Base-by-base conservation (phyloP, 2,329 filamentous ascomycete genomes). In the Penicillium sp. region DNA sequence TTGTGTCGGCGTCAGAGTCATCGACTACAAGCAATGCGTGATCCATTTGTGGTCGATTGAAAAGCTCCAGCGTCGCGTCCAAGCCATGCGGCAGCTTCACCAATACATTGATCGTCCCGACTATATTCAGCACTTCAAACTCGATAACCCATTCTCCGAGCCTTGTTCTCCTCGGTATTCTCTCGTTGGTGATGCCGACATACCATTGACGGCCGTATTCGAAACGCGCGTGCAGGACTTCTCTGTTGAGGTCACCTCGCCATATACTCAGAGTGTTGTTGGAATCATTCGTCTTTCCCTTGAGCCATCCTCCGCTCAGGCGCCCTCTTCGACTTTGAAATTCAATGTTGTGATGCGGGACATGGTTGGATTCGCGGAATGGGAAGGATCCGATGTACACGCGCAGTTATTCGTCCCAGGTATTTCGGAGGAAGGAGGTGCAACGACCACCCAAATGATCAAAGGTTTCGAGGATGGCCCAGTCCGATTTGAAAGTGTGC, bases 321-420 rank as follows among this genome's bases (percentile, higher is more conserved):
- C 91, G 3, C 93, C 93, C 12, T 88, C 89, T 11, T 93, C 88
- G 50, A 96, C 89, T 2, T 75, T 97, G 50, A 99, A 97, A 67
- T 99, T 99, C 74, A 99, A 97, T 63, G 91, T 97, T 4, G 91
- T 97, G 28, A 95, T 99, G 89, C 91, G 95, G 64, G 90, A 97
- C 65, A 82, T 99, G 73, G 75, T 93, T 30, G 93, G 93, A 1
- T 99, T 99, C 60, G 87, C 93, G 0, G 93, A 99, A 72, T 83
- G 92, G 54, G 93, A 99, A 74, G 93, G 93, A 12, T 95, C 89
- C 0, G 87, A 95, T 58, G 90, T 99, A 25, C 93, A 99, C 70
- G 93, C 90, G 1, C 91, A 97, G 70, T 81, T 99, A n/a, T 97
- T 95, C 65, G 85, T 99, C 31, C 89, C 93, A 5, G 90, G 90